Base-by-base conservation (phyloP, 148 eudicot species). In the Chenopodium quinoa region DNA sequence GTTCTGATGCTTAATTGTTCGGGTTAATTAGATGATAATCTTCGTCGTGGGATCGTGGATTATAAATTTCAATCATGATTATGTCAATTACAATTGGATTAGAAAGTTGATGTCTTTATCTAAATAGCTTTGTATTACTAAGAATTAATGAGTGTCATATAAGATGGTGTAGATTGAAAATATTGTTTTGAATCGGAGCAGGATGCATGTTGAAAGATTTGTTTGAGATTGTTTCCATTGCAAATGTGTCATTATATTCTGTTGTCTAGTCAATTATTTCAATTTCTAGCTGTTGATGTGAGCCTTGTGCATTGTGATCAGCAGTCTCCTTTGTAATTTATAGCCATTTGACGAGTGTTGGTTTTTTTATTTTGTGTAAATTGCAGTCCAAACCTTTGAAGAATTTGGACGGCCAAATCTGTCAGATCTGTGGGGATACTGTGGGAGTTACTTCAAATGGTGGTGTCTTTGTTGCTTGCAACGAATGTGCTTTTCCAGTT, bases 401-500 rank as follows among this genome's bases (percentile, higher is more conserved):
- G 89, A 82, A 88, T 82, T 71, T 88, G 84, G 89, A 87, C 81
- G 93, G 88, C 32, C 92, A 92, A 79, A 81, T 88, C 80, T 92
- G 97, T 79, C 97, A 92, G 84, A 91, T 92, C 75, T 92, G 97
- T 78, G 91, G 93, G 50, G 97, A 92, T 40, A 83, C 85, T 75
- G 97, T 92, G 40, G 97, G 93, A 9, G 58, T 74, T 40, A 88
- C 87, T 2, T 81, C 88, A 32, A 72, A 44, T 11, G 92, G 92
- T 62, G 93, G 87, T 85, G 64, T 85, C 76, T 92, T 92, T 85
- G 93, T 92, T 52, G 96, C 93, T 40, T 92, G 96, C 87, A 89
- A 90, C 72, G 95, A 92, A 79, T 92, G 95, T 88, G 95, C 91
- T 27, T 92, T 90, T 68, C 95, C 95, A 16, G 93, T 92, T 75